Evolutionary conservation across 129 eudicot species (phyloP), one percentile per base, ranked within the genome.

Genomic region (Flaveria brownii): DNA sequence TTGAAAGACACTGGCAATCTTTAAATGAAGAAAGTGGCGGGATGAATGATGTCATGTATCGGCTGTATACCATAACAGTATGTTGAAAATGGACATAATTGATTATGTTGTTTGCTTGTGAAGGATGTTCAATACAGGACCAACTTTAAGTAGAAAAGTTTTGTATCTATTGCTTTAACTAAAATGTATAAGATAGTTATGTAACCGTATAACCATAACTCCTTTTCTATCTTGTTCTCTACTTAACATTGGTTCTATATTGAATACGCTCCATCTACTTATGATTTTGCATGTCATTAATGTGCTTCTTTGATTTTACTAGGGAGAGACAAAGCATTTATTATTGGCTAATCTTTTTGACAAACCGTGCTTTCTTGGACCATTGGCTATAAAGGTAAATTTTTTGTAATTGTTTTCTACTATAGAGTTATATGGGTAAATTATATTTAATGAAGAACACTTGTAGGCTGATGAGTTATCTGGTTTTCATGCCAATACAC

Each of bases 21-120:
- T 71, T 87, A 68, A 93, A 93, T 78, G 98, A 93, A 84, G 98
- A 93, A 84, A 78, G 88, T 3, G 98, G 98, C 26, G 98, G 98
- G 78, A 93, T 93, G 98, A 93, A 93, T 85, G 98, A 93, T 73
- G 87, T 88, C 77, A 87, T 93, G 80, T 93, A 93, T 47, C 83
- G 59, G 77, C 39, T 93, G 54, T 85, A 82, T 86, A 78, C 42
- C 36, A 80, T 93, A 80, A 90, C 97, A 72, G 98, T 93, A 49
- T 61, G 92, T 33, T 46, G 10, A 3, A 4, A 16, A 9, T 0
- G 14, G 3, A 3, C 39, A 22, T 20, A 22, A 2, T 60, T 20
- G 39, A 8, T 23, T 5, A 46, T 39, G 18, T 26, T 45, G 36
- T 51, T 14, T 54, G 45, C 77, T 33, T 33, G 6, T 4, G 6